Base-by-base conservation (phyloP, 306 rosid species). In the Malus asiatica region DNA sequence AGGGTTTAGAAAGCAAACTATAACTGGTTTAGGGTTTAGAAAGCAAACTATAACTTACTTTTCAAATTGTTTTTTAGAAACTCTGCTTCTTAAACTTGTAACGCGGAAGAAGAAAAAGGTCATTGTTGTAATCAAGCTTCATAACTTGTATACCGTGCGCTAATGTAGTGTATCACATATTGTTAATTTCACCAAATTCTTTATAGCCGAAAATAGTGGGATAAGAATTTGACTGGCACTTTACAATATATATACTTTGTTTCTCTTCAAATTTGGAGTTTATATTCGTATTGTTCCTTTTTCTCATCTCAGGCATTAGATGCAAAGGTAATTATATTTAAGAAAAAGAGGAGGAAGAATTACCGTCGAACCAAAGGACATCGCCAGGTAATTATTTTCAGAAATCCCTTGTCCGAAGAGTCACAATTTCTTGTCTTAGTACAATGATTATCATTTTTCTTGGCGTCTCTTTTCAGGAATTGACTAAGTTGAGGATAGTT, bases 281-380 rank as follows among this genome's bases (percentile, higher is more conserved):
- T 13, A 66, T 58, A 4, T 57, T 25, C 25, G 1, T 25, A 25
- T 25, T 25, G 25, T 25, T 25, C 25, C 25, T 25, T 25, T 8
- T 18, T 40, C 0, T 66, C 63, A 64, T 46, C 48, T 58, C 87
- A 91, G 96, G 98, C 97, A 76, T 83, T 92, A 69, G 97, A 94
- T 83, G 97, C 97, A 35, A 88, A 61, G 82, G 93, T 92, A 19
- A 84, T 94, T 66, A 90, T 92, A 75, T 94, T 94, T 68, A 94
- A 94, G 93, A 94, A 94, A 85, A 92, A 94, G 88, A 90, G 96
- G 82, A 89, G 98, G 80, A 94, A 94, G 93, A 94, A 92, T 79
- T 94, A 92, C 80, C 88, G 97, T 44, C 84, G 96, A 84, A 81
- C 89, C 78, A 90, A 87, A 81, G 98, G 97, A 38, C 98, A 91